Base-by-base conservation (phyloP, 306 rosid genomes). In the Quercus mongolica region DNA sequence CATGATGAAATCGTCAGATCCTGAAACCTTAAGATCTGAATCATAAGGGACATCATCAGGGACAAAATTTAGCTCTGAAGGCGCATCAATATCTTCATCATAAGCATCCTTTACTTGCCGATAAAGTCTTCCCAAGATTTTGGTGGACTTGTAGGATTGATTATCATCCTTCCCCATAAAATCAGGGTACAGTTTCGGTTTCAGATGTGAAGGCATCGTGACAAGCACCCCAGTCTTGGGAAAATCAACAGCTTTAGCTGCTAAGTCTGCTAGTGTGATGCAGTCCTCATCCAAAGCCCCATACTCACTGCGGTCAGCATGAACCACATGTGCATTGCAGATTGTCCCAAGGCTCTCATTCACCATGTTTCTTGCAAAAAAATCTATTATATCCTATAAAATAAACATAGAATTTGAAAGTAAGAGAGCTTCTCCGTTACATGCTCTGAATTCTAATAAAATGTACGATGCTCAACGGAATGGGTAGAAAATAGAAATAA, bases 301-400 rank as follows among this genome's bases (percentile, higher is more conserved):
- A 55, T 64, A 5, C 18, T 84, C 87, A 67, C 97, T 92, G 64
- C 23, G 51, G 86, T 94, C 99, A 76, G 97, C 97, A 85, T 92
- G 97, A 65, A 94, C 99, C 86, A 92, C 99, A 87, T 92, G 99
- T 3, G 97, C 94, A 84, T 91, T 90, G 89, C 99, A 92, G 77
- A 92, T 92, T 56, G 89, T 28, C 74, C 97, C 97, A 71, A 94
- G 82, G 71, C 75, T 76, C 85, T 94, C 99, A 70, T 85, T 92
- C 51, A 81, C 90, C 92, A 92, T 91, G 84, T 92, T 91, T 87
- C 5, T 90, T 30, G 73, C 90, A 79, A 86, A 92, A 81, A 94
- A 94, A 0, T 91, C 91, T 19, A 85, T 79, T 19, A 94, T 84
- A 76, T 92, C 92, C 97, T 92, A 92, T 70, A 83, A 71, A 70